Percentiles rank a stretch among this genome's conserved stretches.
Evolutionary conservation across 2,329 filamentous ascomycete genomes (phyloP).

Genomic region (Ophiostoma ulmi): DNA sequence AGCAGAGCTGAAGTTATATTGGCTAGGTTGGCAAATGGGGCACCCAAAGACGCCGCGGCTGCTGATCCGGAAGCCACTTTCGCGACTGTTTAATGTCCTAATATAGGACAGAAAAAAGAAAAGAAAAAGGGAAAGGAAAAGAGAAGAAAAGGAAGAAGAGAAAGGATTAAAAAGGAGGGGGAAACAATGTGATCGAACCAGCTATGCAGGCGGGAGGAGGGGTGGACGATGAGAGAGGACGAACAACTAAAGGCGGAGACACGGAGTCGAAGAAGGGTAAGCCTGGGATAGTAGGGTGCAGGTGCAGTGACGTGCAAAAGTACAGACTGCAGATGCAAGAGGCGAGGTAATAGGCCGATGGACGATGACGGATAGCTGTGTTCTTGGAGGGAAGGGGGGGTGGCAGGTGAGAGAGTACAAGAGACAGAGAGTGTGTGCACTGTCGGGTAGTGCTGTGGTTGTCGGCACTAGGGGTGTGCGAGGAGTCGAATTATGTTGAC

Average conservation of each 20-base stretch:
- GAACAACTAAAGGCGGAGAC: slow-evolving; percentile 1
- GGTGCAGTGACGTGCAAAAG: not conserved
- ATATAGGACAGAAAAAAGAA: slow-evolving; percentile 30
- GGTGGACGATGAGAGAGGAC: not conserved
- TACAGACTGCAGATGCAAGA: not conserved
- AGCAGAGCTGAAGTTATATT: slow-evolving; percentile 46
- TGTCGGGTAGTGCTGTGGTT: not conserved
- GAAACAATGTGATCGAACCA: not conserved
- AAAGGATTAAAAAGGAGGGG: not conserved
- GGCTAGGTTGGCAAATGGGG: slow-evolving; percentile 47
- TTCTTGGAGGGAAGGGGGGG: not conserved
- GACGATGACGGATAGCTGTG: not conserved
- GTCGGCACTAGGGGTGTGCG: not conserved
- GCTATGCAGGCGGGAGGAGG: not conserved
- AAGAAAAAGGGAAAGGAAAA: not conserved
- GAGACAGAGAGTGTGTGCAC: not conserved
- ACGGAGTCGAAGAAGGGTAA: not conserved
- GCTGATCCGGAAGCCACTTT: slow-evolving; percentile 59
- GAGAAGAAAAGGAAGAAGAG: not conserved
- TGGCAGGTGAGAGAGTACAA: not conserved
- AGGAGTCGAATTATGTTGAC: not conserved
- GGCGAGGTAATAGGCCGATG: not conserved
- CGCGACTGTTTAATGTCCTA: slow-evolving; percentile 41
- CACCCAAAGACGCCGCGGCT: slow-evolving; percentile 58
- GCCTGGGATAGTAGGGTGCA: not conserved